phyloP scores from a whole-genome alignment of 148 eudicot genomes.

The Linanthus parryae region DNA sequence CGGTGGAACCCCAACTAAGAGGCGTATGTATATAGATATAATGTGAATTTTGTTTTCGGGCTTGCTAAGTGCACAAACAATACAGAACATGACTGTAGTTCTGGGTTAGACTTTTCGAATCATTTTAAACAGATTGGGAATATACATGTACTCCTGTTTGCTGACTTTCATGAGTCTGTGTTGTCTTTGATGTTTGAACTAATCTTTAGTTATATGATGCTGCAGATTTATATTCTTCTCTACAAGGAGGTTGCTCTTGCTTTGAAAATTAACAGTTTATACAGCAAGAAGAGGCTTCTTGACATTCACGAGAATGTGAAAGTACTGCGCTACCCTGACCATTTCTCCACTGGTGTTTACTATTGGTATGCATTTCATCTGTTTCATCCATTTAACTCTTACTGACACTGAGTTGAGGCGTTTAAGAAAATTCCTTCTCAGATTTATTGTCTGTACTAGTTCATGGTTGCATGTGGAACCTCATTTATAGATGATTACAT shows the following conservation, averaged over 20 bases:
- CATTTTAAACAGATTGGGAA: no score
- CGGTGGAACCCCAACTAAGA: no score
- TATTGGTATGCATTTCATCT: conserved; percentile 57
- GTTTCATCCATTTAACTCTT: conserved; percentile 9
- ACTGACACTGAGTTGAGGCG: conserved; percentile 1
- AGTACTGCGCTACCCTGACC: conserved; percentile 97
- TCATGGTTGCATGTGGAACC: not conserved
- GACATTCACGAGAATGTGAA: conserved; percentile 85
- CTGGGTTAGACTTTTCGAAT: no score
- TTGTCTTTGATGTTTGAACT: not conserved
- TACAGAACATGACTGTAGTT: no score
- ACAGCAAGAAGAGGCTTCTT: conserved; percentile 86
- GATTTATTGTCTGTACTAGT: not conserved
- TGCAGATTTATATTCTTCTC: conserved; percentile 85
- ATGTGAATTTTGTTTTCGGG: no score
- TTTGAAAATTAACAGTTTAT: conserved; percentile 86
- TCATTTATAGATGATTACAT: conserved; percentile 6
- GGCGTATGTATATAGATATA: no score
- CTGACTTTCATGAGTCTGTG: no score
- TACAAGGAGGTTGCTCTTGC: conserved; percentile 96
- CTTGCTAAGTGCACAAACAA: no score
- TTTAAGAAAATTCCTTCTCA: not conserved
- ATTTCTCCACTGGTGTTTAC: conserved; percentile 84
- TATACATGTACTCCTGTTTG: no score
- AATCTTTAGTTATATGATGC: conserved; percentile 3